Base-by-base conservation (phyloP, 495 filamentous ascomycete species). In the Acidiella bohemica region DNA sequence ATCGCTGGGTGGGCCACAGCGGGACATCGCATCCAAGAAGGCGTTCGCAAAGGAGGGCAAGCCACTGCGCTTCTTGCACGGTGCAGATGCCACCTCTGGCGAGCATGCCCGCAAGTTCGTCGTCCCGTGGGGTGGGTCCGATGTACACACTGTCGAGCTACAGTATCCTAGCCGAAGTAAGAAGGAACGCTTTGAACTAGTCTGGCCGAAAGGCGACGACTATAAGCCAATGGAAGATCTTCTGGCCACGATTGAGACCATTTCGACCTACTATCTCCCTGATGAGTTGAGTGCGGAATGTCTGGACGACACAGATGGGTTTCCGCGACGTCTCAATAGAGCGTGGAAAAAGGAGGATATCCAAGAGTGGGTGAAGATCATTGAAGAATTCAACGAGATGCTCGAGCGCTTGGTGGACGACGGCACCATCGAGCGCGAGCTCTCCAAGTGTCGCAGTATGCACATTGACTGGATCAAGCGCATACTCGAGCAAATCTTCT, bases 161-260 rank as follows among this genome's bases (percentile, higher is more conserved):
- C 55, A 60, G 39, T 63, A 63, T 32, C 60, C 60, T 10, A 60
- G 59, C 42, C 18, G 32, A 5, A 37, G 36, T 9, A 30, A 26
- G 8, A 49, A 43, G 10, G 60, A 63, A 32, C 39, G 48, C 47
- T 96, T 84, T 53, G 67, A 88, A 41, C 72, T 87, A 6, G 80
- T 87, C 22, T 71, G 70, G 37, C 78, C 82, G 12, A 39, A 29
- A 22, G 75, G 74, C 44, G 70, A 78, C 40, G 75, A 90, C 51
- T 94, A 93, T 62, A 77, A 84, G 47, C 79, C 86, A 4, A 61
- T 87, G 41, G 73, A 80, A 50, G 90, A 96, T 47, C 94, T 95
- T 45, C 66, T 80, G 39, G 70, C 78, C 34, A 80, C 84, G 11
- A 75, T 93, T 33, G 73, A 84, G 42, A 68, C 71, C 19, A 78